Evolutionary conservation across 768 basidiomycete genomes (phyloP).

Genomic region (Dentipellis fragilis): DNA sequence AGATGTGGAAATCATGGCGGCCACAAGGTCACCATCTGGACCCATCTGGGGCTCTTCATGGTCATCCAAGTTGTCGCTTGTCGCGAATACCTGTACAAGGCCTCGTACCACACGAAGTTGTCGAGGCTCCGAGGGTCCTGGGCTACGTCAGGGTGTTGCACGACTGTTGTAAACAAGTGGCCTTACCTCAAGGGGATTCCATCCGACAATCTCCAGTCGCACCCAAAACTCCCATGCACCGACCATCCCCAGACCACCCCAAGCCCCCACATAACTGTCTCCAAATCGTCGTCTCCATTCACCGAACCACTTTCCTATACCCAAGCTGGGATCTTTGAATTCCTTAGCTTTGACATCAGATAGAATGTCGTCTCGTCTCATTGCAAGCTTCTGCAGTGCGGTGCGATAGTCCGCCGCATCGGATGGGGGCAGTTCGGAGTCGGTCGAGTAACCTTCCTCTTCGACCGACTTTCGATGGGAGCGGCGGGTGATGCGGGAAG

Average conservation of each 20-base stretch:
- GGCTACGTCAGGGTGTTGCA: too few relatives aligned
- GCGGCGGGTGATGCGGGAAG: slow-evolving; percentile 50
- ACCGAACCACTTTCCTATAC: slow-evolving; percentile 51
- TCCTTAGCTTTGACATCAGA: slow-evolving; percentile 79
- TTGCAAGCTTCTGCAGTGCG: slow-evolving; percentile 46
- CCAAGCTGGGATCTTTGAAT: slow-evolving; percentile 70
- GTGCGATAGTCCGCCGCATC: slow-evolving; percentile 61
- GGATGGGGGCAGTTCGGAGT: slow-evolving; percentile 55
- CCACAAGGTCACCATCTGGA: slow-evolving; percentile 79
- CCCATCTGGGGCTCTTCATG: slow-evolving; percentile 54
- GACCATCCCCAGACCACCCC: slow-evolving; percentile 80
- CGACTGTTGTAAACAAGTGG: slow-evolving; percentile 2
- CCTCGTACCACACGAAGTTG: slow-evolving; percentile 75
- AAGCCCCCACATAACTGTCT: slow-evolving; percentile 82
- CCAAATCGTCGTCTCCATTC: slow-evolving; percentile 69
- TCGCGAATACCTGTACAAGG: slow-evolving; percentile 69
- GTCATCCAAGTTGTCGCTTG: slow-evolving; percentile 16
- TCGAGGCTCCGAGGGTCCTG: slow-evolving; percentile 54
- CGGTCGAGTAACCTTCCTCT: slow-evolving; percentile 86
- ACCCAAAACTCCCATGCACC: slow-evolving; percentile 94
- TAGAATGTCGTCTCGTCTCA: slow-evolving; percentile 47
- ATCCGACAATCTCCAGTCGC: slow-evolving; percentile 75
- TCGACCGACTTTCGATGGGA: slow-evolving; percentile 28
- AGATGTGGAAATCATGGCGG: slow-evolving; percentile 79
- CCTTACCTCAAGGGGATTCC: slow-evolving; percentile 77